Evolutionary conservation across 2,329 filamentous ascomycete species (phyloP).

Genomic region (Fusarium mexicanum): DNA sequence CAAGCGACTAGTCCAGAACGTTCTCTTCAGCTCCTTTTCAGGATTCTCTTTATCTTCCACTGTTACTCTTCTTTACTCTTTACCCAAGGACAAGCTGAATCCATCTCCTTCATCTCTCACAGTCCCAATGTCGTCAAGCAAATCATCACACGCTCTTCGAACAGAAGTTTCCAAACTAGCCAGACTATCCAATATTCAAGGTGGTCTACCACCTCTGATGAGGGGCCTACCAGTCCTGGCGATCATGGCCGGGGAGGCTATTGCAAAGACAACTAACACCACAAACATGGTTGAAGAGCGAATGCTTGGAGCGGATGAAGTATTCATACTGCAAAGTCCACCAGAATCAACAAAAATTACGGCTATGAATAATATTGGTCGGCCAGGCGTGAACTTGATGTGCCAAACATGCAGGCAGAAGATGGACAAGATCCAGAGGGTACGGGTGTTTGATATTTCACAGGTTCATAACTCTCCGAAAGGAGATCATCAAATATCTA

Average conservation of each 20-base stretch:
- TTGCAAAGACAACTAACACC: slow-evolving; percentile 20
- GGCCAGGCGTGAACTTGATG: slow-evolving; percentile 7
- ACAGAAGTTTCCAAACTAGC: slow-evolving; percentile 28
- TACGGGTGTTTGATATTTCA: not conserved
- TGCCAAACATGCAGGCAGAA: slow-evolving; percentile 1
- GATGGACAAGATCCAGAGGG: accelerated
- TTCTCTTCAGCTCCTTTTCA: not conserved
- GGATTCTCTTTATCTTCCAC: accelerated
- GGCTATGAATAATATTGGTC: not conserved
- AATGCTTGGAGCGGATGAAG: slow-evolving; percentile 20
- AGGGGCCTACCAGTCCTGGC: slow-evolving; percentile 31
- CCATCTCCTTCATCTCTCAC: not conserved
- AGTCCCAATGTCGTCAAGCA: not conserved
- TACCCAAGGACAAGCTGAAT: not conserved
- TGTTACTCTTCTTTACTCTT: accelerated
- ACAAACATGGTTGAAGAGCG: slow-evolving; percentile 30
- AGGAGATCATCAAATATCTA: accelerated
- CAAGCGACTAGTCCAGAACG: not conserved
- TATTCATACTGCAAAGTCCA: slow-evolving; percentile 1
- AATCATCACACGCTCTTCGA: slow-evolving; percentile 8
- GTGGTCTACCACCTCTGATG: slow-evolving; percentile 26
- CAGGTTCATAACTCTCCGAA: accelerated
- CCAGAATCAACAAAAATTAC: too few relatives aligned
- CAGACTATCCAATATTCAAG: slow-evolving; percentile 34
- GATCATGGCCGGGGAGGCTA: slow-evolving; percentile 27